A percentile compares a stretch with the other conserved stretches of the same genome.
phyloP scores from a whole-genome alignment of 2,329 filamentous ascomycete genomes.

The Diaporthe caulivora region DNA sequence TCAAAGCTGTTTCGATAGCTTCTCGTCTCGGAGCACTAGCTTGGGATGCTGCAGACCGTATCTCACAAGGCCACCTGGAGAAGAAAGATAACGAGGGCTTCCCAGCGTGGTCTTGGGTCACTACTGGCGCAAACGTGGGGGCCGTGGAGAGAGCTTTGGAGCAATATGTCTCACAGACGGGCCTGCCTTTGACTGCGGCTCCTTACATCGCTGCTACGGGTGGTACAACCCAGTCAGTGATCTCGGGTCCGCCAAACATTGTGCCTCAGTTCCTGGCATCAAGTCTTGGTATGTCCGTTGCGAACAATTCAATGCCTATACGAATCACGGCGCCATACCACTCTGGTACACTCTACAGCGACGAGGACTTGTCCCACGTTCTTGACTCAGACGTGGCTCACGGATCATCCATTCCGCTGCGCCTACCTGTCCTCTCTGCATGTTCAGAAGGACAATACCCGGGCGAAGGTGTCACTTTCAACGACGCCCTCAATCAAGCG shows the following conservation, averaged over 20 bases:
- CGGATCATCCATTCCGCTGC: neutral
- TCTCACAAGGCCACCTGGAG: neutral
- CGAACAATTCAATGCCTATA: constrained; percentile 1
- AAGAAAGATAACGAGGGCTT: neutral
- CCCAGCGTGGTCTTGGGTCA: constrained; percentile 7
- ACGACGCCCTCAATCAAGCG: neutral
- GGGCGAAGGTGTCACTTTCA: neutral
- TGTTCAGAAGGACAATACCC: constrained; percentile 5
- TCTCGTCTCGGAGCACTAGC: constrained; percentile 5
- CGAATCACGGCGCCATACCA: constrained; percentile 7
- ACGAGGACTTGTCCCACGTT: constrained; percentile 1
- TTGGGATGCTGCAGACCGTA: constrained; percentile 13
- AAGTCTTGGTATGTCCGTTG: neutral
- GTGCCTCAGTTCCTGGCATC: constrained; percentile 11
- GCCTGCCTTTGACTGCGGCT: neutral
- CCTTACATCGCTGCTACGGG: constrained; percentile 4
- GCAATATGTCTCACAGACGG: neutral
- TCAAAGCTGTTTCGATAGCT: constrained; percentile 11
- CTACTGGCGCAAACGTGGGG: neutral
- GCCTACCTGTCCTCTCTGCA: constrained; percentile 5
- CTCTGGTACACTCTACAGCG: constrained; percentile 1
- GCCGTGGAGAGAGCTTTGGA: neutral
- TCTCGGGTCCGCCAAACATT: constrained; percentile 7
- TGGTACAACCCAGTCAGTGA: neutral
- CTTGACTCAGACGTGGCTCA: neutral